Percentiles rank a stretch among this genome's conserved stretches.
phyloP scores from a whole-genome alignment of 371 early-diverging fungal species.

The Sporodiniella umbellata region DNA sequence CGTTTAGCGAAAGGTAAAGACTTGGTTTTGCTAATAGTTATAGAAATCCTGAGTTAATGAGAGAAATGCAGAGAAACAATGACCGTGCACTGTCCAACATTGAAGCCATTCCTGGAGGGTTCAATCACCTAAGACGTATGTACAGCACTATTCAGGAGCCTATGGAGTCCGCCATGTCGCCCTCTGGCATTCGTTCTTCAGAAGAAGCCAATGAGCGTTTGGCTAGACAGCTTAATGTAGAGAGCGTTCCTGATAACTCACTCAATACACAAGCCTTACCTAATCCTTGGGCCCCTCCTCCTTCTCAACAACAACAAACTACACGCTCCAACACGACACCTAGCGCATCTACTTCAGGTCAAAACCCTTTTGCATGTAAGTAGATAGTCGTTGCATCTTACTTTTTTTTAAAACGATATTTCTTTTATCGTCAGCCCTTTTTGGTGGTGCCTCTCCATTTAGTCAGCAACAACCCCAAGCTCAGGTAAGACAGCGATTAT shows the following conservation, averaged over 20 bases:
- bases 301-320: slow-evolving; percentile 35
- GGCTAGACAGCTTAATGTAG: slow-evolving; percentile 66
- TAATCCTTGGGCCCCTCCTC: slow-evolving; percentile 92
- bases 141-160: slow-evolving; percentile 76
- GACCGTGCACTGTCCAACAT: slow-evolving; percentile 86
- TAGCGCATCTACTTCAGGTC: too few relatives aligned
- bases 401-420: neutral
- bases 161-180: slow-evolving; percentile 48
- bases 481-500: slow-evolving; percentile 1
- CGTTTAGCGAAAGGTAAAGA: neutral
- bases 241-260: slow-evolving; percentile 54
- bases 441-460: slow-evolving; percentile 32
- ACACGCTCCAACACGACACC: too few relatives aligned
- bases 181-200: slow-evolving; percentile 44
- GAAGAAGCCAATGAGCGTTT: slow-evolving; percentile 65
- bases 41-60: slow-evolving; percentile 79
- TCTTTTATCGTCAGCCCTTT: slow-evolving; percentile 11
- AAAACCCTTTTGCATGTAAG: slow-evolving; percentile 49
- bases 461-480: slow-evolving; percentile 34
- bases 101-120: slow-evolving; percentile 82
- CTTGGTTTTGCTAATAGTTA: neutral
- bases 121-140: slow-evolving; percentile 78
- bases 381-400: neutral
- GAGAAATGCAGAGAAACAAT: slow-evolving; percentile 80
- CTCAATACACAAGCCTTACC: slow-evolving; percentile 81